These are phyloP conservation scores for Elaeagnus macrophylla DNA, from an alignment of 306 rosid genomes.

Conservation along the genomic window DNA sequence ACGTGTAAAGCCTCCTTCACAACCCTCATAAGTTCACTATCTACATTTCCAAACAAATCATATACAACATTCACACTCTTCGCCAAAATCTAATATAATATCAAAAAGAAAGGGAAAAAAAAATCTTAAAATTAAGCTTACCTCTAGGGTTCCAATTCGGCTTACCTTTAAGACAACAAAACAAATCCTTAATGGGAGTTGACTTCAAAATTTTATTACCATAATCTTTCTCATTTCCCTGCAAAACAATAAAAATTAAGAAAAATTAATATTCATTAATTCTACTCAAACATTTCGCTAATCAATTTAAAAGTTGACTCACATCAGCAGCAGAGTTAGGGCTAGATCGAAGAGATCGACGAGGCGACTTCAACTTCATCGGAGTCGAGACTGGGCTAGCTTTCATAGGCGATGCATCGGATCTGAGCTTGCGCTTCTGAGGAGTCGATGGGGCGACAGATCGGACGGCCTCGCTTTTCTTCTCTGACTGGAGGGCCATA, in stretches of 20 bases:
- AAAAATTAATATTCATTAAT: not conserved
- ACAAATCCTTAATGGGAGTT: slow-evolving; percentile 17
- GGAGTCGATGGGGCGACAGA: slow-evolving; percentile 21
- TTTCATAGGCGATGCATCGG: slow-evolving; percentile 21
- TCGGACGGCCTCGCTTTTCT: not conserved
- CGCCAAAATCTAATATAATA: not conserved
- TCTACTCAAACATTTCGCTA: not conserved
- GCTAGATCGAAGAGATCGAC: slow-evolving; percentile 24
- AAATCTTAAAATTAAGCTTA: slow-evolving; percentile 6
- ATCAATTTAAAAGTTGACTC: not conserved
- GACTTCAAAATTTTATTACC: slow-evolving; percentile 12
- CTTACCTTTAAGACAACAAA: slow-evolving; percentile 14
- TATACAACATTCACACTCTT: not conserved
- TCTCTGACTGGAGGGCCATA: slow-evolving; percentile 3
- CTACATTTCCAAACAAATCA: slow-evolving; percentile 25
- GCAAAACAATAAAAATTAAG: slow-evolving; percentile 1
- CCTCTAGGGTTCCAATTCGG: slow-evolving; percentile 67
- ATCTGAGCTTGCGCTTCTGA: slow-evolving; percentile 39
- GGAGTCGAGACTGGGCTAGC: slow-evolving; percentile 25
- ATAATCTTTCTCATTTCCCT: slow-evolving; percentile 26
- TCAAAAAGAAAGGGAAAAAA: not conserved
- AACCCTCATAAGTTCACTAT: slow-evolving; percentile 43
- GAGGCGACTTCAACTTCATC: slow-evolving; percentile 37
- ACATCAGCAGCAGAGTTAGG: slow-evolving; percentile 21
- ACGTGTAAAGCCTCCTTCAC: slow-evolving; percentile 72